Evolutionary conservation across 2,329 filamentous ascomycete genomes (phyloP).

Genomic region (Neopestalotiopsis sp.): DNA sequence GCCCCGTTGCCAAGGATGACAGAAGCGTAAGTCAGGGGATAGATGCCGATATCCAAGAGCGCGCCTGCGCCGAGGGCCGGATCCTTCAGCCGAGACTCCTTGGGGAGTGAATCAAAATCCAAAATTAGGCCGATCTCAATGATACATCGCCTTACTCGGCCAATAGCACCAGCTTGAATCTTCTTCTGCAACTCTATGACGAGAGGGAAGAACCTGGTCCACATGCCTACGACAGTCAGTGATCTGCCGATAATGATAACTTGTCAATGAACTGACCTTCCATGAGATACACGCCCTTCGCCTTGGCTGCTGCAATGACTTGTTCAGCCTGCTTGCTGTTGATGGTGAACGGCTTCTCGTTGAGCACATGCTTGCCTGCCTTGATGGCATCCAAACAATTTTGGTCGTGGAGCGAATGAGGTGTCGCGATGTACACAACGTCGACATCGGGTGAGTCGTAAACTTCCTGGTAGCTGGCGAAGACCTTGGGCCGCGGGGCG

Average conservation of each 20-base stretch:
- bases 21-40: conserved; percentile 1
- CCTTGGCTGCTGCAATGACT: conserved; percentile 1
- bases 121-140: neutral
- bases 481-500: neutral
- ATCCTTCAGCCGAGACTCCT: neutral
- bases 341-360: conserved; percentile 8
- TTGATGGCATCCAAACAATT: neutral
- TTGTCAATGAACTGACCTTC: neutral
- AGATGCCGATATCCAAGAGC: neutral
- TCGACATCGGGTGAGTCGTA: conserved; percentile 3
- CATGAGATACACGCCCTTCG: neutral
- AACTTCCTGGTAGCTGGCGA: neutral
- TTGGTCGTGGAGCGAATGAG: neutral
- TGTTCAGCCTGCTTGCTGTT: neutral
- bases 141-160: neutral
- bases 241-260: neutral
- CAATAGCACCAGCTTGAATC: neutral
- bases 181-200: neutral
- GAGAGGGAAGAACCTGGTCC: conserved; percentile 7
- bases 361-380: neutral
- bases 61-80: neutral
- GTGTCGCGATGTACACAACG: neutral
- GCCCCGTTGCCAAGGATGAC: neutral
- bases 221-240: neutral
- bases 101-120: neutral